Evolutionary conservation across 1,139 yeast species (phyloP).

Genomic region (Suhomyces coccinellae): DNA sequence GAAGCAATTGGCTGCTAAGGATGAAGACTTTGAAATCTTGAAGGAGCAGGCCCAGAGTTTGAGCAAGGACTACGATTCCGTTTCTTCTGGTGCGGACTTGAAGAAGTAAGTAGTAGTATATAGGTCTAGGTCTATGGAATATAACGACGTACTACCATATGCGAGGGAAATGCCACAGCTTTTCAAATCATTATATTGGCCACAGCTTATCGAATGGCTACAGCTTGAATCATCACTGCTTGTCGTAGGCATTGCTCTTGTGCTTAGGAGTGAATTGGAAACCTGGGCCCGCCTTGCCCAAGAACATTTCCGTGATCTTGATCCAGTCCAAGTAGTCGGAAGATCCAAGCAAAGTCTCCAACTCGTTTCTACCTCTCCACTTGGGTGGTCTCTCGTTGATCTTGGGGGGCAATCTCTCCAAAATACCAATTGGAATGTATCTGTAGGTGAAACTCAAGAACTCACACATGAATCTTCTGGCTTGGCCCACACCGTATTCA

Average conservation of each 20-base stretch:
- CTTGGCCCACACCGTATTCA: constrained; percentile 84
- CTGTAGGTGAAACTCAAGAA: constrained; percentile 92
- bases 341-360: constrained; percentile 87
- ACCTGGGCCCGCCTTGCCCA: constrained; percentile 76
- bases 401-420: constrained; percentile 85
- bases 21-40: constrained; percentile 61
- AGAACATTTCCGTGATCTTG: constrained; percentile 92
- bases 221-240: neutral
- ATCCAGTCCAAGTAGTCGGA: constrained; percentile 92
- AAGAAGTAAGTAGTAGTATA: constrained; percentile 6
- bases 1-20: constrained; percentile 57
- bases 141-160: neutral
- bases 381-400: constrained; percentile 91
- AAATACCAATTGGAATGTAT: constrained; percentile 89
- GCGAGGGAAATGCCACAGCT: neutral
- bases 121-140: neutral
- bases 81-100: constrained; percentile 32
- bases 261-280: constrained; percentile 91
- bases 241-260: constrained; percentile 77
- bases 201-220: no score
- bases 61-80: constrained; percentile 60
- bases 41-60: constrained; percentile 73
- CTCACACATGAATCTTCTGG: constrained; percentile 92
- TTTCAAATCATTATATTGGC: no score
- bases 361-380: constrained; percentile 92